Base-by-base conservation (phyloP, 2,329 filamentous ascomycete genomes). In the Penicillium janthinellum region DNA sequence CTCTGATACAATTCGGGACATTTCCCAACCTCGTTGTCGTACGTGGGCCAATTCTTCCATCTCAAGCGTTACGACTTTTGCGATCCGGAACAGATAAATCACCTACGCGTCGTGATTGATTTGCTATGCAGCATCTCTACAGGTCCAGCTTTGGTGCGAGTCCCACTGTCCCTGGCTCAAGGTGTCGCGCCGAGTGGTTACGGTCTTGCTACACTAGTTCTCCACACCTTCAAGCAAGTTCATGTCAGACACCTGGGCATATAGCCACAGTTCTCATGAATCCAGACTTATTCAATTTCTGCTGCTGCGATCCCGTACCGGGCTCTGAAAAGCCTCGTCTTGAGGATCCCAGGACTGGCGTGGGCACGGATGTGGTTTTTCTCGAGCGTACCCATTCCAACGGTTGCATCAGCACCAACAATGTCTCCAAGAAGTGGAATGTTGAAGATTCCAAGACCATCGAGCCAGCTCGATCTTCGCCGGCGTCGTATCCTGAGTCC, bases 1-100 rank as follows among this genome's bases (percentile, higher is more conserved):
- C 22, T 17, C 15, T 28, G 49, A 47, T 49, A 56, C 41, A 38
- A 49, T 20, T 56, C 56, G 39, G 58, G 49, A 31, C 38, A 57
- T 59, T 63, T 39, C 44, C 34, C 54, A 38, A 47, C 34, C 22
- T 12, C 6, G n/a, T 38, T 56, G 54, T 56, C 14, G 35, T 50
- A 56, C 54, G 34, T 28, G 8, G 31, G 10, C 2, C 14, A 22
- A 31, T 31, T 31, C 31, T 31, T 31, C 31, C 31, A 8, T 5
- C 31, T 31, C 31, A 31, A 47, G 10, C 14, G 8, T 6, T 1
- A 38, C 28, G 11, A 48, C 45, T 31, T 34, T 34, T 25, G 17
- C 4, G 34, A 20, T 35, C 31, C 4, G 11, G 34, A 20, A 15
- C 31, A 49, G 14, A 35, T 25, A 45, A 28, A 25, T 28, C 22